phyloP scores from a whole-genome alignment of 2,329 filamentous ascomycete genomes.

The Blastomyces parvus region DNA sequence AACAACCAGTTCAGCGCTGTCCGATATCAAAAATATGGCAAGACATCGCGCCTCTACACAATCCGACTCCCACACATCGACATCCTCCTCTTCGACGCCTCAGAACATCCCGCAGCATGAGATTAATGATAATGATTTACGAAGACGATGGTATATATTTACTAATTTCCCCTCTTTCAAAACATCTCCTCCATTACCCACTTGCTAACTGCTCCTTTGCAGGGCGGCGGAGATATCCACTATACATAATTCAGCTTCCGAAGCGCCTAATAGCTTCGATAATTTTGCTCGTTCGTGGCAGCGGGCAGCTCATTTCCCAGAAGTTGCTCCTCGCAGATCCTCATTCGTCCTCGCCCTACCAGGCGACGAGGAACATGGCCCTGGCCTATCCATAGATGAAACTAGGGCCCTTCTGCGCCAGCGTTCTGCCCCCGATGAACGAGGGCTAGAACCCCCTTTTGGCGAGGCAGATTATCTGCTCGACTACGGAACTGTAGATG shows the following conservation, averaged over 20 bases:
- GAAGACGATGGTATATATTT: neutral
- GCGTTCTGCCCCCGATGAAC: neutral
- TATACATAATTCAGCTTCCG: conserved; percentile 28
- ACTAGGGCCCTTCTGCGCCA: conserved; percentile 16
- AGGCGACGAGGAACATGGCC: conserved; percentile 45
- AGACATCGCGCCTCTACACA: neutral
- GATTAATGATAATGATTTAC: neutral
- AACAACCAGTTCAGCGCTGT: neutral
- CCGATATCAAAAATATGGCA: neutral
- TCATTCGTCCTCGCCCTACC: conserved; percentile 56
- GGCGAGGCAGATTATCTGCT: neutral
- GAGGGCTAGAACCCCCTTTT: neutral
- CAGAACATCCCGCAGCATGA: neutral
- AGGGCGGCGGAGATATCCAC: conserved; percentile 2
- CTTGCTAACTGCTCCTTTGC: neutral
- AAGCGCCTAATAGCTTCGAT: conserved; percentile 86
- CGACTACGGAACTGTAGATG: conserved; percentile 15
- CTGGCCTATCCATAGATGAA: conserved; percentile 7
- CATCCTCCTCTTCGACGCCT: neutral
- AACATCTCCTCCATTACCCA: neutral
- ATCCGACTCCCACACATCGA: neutral
- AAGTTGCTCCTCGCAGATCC: conserved; percentile 70
- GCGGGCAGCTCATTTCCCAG: conserved; percentile 76
- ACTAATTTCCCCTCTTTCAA: neutral
- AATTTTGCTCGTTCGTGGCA: conserved; percentile 91